Percentiles rank a stretch among this genome's conserved stretches.
phyloP scores from a whole-genome alignment of 1,284 basidiomycete species.

The Uromyces viciae-fabae region DNA sequence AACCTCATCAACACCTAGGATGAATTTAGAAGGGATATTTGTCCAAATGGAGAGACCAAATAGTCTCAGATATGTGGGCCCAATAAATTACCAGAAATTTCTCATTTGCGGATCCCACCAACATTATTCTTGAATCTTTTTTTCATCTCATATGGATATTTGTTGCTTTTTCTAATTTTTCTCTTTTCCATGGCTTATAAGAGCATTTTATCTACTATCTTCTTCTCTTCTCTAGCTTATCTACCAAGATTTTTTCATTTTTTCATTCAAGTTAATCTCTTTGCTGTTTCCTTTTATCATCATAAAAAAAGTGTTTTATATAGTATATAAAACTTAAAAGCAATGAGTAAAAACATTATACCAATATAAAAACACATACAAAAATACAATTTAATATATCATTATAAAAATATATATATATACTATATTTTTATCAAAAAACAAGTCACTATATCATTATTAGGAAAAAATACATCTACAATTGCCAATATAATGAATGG shows the following conservation, averaged over 20 bases:
- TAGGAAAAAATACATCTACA: no score
- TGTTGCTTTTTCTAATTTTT: neutral
- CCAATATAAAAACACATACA: no score
- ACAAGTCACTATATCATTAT: no score
- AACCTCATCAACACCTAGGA: neutral
- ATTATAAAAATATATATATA: no score
- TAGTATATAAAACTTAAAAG: no score
- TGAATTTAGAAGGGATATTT: neutral
- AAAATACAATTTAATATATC: no score
- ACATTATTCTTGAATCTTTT: no score
- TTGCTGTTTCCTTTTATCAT: neutral
- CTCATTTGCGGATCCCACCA: no score
- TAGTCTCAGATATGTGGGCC: neutral
- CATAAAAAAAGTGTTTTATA: no score
- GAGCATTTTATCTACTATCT: neutral
- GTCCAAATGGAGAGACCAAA: neutral
- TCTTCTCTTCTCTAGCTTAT: neutral
- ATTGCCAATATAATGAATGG: no score
- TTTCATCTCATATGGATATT: neutral
- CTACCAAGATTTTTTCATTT: neutral
- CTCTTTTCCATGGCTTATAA: neutral
- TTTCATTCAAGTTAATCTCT: neutral
- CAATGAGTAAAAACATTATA: no score
- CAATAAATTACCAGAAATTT: neutral
- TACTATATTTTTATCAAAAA: no score